Base-by-base conservation (phyloP, 2,329 filamentous ascomycete genomes). In the Chaetomiaceae sp. region DNA sequence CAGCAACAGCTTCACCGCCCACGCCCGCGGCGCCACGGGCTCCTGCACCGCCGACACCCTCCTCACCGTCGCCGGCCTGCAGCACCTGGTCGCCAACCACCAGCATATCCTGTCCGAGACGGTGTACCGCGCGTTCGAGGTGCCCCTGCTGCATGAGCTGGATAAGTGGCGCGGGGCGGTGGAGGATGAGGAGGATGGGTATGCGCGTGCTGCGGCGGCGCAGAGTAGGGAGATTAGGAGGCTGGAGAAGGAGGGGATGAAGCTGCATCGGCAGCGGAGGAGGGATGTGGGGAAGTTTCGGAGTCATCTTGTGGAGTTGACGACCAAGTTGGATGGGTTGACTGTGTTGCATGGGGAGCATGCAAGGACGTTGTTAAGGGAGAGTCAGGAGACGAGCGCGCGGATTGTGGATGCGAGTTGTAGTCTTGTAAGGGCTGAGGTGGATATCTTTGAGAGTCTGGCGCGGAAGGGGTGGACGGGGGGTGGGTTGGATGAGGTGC, bases 61-160 rank as follows among this genome's bases (percentile, higher is more conserved):
- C 39, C 70, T 86, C 53, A 75, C 79, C 25, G 78, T 81, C 12
- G 78, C 79, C 30, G 83, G 83, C 31, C 74, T 86, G 35, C 83
- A 86, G 63, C 81, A 86, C 60, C 73, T 86, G 17, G 73, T 85
- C 51, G 82, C 82, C 40, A 86, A 86, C 67, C 83, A 86, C 70
- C 80, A 85, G 65, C 81, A 85, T 62, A 86, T 86, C 59, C 74
- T 86, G 3, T 80, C 76, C 56, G 83, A 86, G 67, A 85, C 81
- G 0, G 80, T 86, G 8, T 86, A 86, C 66, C 74, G 82, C 48
- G 75, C 74, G 52, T 86, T 86, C 63, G 83, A 86, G 66, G 81
- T 86, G 33, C 83, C 83, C 4, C 70, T 86, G 19, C 72, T 86
- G n/a, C 81, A 85, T 67, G 83, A 86, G 67, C 71, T 86, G 25